phyloP scores from a whole-genome alignment of 2,329 filamentous ascomycete genomes.

The Exophiala aquamarina region DNA sequence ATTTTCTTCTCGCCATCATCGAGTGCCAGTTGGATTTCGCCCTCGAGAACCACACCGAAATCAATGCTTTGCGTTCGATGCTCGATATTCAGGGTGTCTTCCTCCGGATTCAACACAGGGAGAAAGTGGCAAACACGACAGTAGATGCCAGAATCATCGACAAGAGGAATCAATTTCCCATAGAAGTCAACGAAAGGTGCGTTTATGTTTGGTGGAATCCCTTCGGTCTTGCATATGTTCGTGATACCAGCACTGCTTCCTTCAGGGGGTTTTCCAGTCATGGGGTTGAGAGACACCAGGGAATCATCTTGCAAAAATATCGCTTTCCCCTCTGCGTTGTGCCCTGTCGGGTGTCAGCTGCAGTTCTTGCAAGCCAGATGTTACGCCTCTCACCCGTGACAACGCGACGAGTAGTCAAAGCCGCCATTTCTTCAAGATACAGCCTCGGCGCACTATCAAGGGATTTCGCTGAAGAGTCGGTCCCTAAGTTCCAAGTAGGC shows the following conservation, averaged over 20 bases:
- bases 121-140: slow-evolving; percentile 28
- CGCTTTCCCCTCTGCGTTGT: slow-evolving; percentile 5
- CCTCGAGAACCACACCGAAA: slow-evolving; percentile 55
- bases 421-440: too few species aligned
- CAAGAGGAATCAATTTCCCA: slow-evolving; percentile 23
- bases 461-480: too few species aligned
- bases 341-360: not conserved
- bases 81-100: slow-evolving; percentile 28
- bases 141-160: slow-evolving; percentile 15
- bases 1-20: slow-evolving; percentile 48
- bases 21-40: slow-evolving; percentile 50
- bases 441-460: too few species aligned
- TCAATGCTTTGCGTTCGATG: slow-evolving; percentile 56
- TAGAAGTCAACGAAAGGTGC: slow-evolving; percentile 25
- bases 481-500: too few species aligned
- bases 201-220: slow-evolving; percentile 21
- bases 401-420: too few species aligned
- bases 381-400: too few species aligned
- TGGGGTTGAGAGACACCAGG: not conserved
- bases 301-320: not conserved
- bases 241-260: slow-evolving; percentile 21
- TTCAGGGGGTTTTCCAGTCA: not conserved
- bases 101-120: slow-evolving; percentile 3
- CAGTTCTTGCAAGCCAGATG: too few species aligned
- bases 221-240: slow-evolving; percentile 22